Percentiles rank a stretch among this genome's conserved stretches.
These are phyloP conservation scores for Erucastrum elatum DNA, from an alignment of 345 rosid species.

Conservation along the genomic window DNA sequence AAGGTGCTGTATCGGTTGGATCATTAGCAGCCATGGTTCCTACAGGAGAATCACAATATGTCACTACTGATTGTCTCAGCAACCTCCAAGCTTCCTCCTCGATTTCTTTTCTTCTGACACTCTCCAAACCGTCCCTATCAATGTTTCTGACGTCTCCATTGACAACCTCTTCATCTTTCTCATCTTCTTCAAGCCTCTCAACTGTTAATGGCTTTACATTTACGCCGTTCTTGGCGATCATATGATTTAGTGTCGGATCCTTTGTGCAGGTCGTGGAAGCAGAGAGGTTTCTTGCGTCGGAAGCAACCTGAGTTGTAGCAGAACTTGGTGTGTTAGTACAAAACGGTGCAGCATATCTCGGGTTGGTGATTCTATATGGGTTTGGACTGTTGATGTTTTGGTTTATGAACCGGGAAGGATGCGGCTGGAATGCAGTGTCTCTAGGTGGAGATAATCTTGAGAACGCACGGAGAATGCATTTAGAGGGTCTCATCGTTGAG, in stretches of 20 bases:
- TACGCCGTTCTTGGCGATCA: conserved; percentile 7
- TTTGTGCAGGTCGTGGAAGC: conserved; percentile 11
- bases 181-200: conserved; percentile 11
- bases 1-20: conserved; percentile 62
- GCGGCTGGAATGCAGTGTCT: not conserved
- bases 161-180: conserved; percentile 22
- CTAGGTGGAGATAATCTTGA: conserved; percentile 28
- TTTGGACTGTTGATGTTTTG: conserved; percentile 4
- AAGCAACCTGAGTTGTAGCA: conserved; percentile 30
- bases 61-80: conserved; percentile 66
- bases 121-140: conserved; percentile 33
- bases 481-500: conserved; percentile 34
- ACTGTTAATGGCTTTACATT: conserved; percentile 19
- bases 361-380: conserved; percentile 2
- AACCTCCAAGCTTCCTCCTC: conserved; percentile 95
- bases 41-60: conserved; percentile 73
- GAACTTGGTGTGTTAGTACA: conserved; percentile 14
- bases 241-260: conserved; percentile 3
- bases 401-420: not conserved
- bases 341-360: conserved; percentile 1
- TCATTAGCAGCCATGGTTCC: conserved; percentile 96
- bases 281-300: conserved; percentile 25
- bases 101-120: conserved; percentile 28
- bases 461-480: conserved; percentile 27
- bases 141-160: conserved; percentile 6